Conservation (phyloP, 805 yeast species). For the Lipomyces yamanashiensis region DNA sequence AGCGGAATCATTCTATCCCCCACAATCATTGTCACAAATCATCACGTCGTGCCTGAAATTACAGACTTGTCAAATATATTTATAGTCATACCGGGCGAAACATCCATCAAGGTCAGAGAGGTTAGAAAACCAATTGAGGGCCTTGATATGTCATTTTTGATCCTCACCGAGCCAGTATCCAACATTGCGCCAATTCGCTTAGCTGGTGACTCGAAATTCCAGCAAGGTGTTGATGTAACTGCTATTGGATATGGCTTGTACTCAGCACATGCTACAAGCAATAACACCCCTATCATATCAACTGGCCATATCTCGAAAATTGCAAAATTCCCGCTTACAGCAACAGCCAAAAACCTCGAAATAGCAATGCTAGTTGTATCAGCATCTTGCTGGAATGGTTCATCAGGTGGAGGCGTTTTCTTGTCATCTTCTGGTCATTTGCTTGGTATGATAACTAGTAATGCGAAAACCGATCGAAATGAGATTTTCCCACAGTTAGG, state of each 20-base stretch:
- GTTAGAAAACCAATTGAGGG: neutral
- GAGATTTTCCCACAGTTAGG: slow-evolving; percentile 20
- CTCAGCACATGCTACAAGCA: slow-evolving; percentile 5
- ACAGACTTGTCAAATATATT: neutral
- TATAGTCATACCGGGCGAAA: neutral
- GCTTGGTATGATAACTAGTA: slow-evolving; percentile 26
- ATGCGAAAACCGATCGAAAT: slow-evolving; percentile 6
- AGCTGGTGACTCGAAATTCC: neutral
- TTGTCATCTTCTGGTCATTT: neutral
- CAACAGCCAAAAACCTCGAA: neutral
- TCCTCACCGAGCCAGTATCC: neutral
- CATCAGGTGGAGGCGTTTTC: slow-evolving; percentile 27
- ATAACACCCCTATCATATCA: slow-evolving; percentile 8
- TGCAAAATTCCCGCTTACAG: slow-evolving; percentile 6
- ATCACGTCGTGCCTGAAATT: slow-evolving; percentile 16
- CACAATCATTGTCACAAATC: slow-evolving; percentile 18
- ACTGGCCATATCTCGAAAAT: slow-evolving; percentile 13
- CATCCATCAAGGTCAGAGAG: neutral
- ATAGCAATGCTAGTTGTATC: slow-evolving; percentile 9
- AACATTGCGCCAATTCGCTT: neutral
- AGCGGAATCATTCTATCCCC: slow-evolving; percentile 20
- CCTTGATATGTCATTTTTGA: neutral
- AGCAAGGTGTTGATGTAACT: slow-evolving; percentile 7
- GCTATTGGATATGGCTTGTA: slow-evolving; percentile 18
- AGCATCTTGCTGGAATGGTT: slow-evolving; percentile 30